phyloP scores from a whole-genome alignment of 1,284 basidiomycete genomes.

The Vanrija sp. region DNA sequence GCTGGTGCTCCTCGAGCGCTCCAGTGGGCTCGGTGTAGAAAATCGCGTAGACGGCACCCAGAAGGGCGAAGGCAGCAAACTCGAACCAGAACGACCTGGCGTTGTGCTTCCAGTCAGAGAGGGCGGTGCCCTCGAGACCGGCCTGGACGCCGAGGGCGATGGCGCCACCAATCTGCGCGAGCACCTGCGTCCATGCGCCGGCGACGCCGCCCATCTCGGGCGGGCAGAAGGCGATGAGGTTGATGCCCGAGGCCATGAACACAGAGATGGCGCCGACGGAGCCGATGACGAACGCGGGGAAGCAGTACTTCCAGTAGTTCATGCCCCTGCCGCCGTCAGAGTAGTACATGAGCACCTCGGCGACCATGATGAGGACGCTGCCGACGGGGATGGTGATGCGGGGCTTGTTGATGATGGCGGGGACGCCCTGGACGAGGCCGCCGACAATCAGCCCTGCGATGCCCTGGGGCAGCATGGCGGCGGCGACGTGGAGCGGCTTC shows the following conservation, averaged over 20 bases:
- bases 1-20: conserved; percentile 33
- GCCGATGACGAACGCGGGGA: conserved; percentile 32
- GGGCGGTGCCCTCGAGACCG: conserved; percentile 31
- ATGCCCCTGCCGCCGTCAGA: conserved; percentile 37
- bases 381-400: conserved; percentile 22
- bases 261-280: conserved; percentile 23
- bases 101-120: conserved; percentile 32
- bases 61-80: conserved; percentile 29
- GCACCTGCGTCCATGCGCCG: conserved; percentile 39
- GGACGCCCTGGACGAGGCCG: conserved; percentile 24
- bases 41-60: conserved; percentile 25
- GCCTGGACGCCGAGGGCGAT: conserved; percentile 42
- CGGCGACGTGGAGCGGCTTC: conserved; percentile 34
- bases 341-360: conserved; percentile 31
- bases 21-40: conserved; percentile 31
- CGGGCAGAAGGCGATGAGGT: conserved; percentile 33
- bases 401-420: conserved; percentile 32
- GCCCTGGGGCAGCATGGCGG: conserved; percentile 39
- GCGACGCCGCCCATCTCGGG: conserved; percentile 44
- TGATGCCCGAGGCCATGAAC: conserved; percentile 29
- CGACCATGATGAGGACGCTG: conserved; percentile 21
- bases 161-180: conserved; percentile 35
- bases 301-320: conserved; percentile 43
- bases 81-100: conserved; percentile 35
- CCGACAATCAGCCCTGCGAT: conserved; percentile 32